Evolutionary conservation across 495 filamentous ascomycete genomes (phyloP), one percentile per base, ranked within the genome.

Genomic region (Neurospora sp.): DNA sequence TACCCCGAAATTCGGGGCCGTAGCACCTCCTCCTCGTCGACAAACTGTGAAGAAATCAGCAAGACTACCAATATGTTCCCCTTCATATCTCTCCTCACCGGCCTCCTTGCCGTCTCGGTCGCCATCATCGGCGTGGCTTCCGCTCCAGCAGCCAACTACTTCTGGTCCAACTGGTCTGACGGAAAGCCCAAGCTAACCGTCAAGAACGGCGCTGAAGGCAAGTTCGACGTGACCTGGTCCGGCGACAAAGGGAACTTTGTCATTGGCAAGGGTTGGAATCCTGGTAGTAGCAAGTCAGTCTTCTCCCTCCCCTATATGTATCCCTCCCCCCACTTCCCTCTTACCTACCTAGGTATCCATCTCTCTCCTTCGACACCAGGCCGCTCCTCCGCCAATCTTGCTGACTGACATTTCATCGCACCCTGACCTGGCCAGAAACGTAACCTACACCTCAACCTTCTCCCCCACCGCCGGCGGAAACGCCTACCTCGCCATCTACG

Each of bases 141-240:
- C 20, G 45, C 20, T 3, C 45, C 45, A 22, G 45, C 45, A 22
- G 45, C 45, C 45, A 53, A 53, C 65, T 90, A 84, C 80, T 91
- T 88, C 78, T 91, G 90, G 79, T 87, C 85, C 8, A 91, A 85
- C 82, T 91, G 89, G 89, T 89, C 84, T 39, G 87, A 91, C 73
- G 87, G 87, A n/a, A 83, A 81, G 39, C 83, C 83, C 61, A 77
- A 80, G 59, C 85, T 89, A 6, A 85, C 78, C 37, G 90, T 90
- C 80, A 88, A 85, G 76, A 91, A 91, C 75, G 86, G 85, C 3
- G 73, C 81, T 3, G 83, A 74, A 1, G 89, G 90, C 7, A 78
- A 83, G 45, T 92, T 89, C 83, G 85, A 81, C 70, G 84, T 90
- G 8, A 81, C 76, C 38, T 92, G 89, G 89, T 75, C 74, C 3